Percentiles rank a stretch among this genome's conserved stretches.
These are phyloP conservation scores for Paraphaeosphaeria minitans DNA, from an alignment of 2,329 filamentous ascomycete genomes.

Conservation along the genomic window DNA sequence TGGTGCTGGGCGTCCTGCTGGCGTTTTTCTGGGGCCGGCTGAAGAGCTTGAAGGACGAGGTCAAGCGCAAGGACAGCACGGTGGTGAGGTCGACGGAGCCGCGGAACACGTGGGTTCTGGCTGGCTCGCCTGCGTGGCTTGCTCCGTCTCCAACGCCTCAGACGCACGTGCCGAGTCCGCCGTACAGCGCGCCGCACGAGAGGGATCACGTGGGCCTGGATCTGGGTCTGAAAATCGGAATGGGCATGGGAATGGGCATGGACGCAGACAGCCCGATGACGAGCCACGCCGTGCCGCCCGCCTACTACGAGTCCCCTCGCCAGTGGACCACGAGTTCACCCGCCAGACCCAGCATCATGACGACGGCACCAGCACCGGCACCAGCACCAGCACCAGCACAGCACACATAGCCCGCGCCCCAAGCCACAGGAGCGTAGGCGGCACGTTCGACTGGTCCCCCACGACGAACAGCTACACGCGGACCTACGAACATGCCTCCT, in stretches of 20 bases:
- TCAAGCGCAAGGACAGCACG: constrained; percentile 26
- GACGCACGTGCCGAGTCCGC: background rate
- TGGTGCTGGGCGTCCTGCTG: constrained; percentile 27
- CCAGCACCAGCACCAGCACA: too few species aligned
- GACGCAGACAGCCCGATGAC: background rate
- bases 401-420: background rate
- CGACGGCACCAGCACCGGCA: too few species aligned
- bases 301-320: background rate
- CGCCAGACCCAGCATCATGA: background rate
- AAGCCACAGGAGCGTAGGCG: constrained; percentile 11
- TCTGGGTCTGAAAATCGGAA: too few species aligned
- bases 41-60: constrained; percentile 28
- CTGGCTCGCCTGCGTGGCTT: background rate
- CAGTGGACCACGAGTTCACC: too few species aligned
- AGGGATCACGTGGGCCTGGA: too few species aligned
- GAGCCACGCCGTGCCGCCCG: background rate
- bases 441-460: constrained; percentile 15
- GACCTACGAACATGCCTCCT: constrained; percentile 1
- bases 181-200: too few species aligned
- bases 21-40: constrained; percentile 37
- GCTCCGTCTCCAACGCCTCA: too few species aligned
- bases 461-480: constrained; percentile 12
- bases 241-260: background rate
- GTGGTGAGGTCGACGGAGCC: constrained; percentile 6
- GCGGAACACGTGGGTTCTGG: background rate